These are phyloP conservation scores for Apium graveolens DNA, from an alignment of 129 eudicot genomes.

Conservation along the genomic window DNA sequence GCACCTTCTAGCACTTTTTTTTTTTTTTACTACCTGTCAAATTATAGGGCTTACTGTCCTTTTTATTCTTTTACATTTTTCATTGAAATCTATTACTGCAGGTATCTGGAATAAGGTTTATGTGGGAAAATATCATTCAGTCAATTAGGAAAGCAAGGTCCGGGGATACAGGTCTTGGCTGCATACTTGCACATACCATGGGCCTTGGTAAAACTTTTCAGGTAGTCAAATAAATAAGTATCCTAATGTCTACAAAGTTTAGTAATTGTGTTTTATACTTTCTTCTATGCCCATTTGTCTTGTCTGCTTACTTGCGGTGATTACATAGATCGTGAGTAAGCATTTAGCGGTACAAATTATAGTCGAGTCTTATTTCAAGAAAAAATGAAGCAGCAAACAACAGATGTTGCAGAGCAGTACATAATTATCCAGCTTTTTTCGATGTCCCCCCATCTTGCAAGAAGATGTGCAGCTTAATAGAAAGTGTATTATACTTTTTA, in stretches of 20 bases:
- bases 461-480: too few relatives aligned
- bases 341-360: not conserved
- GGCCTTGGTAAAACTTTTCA: slow-evolving; percentile 98
- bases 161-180: slow-evolving; percentile 96
- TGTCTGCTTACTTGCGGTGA: not conserved
- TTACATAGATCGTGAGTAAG: not conserved
- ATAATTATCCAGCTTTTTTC: not conserved
- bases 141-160: slow-evolving; percentile 64
- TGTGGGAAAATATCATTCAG: slow-evolving; percentile 97
- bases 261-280: not conserved
- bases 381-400: not conserved
- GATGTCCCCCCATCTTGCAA: too few relatives aligned
- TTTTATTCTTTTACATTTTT: not conserved
- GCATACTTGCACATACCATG: slow-evolving; percentile 99
- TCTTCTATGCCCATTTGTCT: not conserved
- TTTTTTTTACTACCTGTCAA: not conserved
- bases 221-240: slow-evolving; percentile 33
- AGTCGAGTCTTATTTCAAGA: not conserved
- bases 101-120: slow-evolving; percentile 87
- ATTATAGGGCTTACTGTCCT: not conserved
- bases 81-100: slow-evolving; percentile 21
- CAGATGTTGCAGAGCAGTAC: not conserved
- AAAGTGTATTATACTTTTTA: not conserved
- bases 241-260: not conserved
- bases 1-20: not conserved